These are phyloP conservation scores for Panellus pusillus DNA, from an alignment of 768 basidiomycete genomes.

Conservation along the genomic window DNA sequence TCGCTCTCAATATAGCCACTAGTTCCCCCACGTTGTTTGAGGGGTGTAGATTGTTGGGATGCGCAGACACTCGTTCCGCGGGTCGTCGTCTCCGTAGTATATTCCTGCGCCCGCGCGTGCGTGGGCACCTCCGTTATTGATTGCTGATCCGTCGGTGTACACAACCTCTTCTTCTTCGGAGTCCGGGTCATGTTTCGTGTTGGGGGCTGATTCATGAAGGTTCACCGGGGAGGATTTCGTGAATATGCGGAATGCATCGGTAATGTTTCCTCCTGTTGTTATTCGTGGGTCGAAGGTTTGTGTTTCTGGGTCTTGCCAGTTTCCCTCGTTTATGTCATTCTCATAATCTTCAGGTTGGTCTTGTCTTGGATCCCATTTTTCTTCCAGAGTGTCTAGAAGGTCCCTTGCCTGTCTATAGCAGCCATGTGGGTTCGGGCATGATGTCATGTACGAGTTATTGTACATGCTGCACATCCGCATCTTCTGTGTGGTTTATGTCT, in stretches of 20 bases:
- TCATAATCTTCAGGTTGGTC: slow-evolving; percentile 12
- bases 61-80: not conserved
- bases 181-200: not conserved
- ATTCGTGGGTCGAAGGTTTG: no score
- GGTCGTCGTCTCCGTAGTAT: slow-evolving; percentile 1
- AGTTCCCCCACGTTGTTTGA: slow-evolving; percentile 11
- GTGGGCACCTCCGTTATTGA: slow-evolving; percentile 7
- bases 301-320: not conserved
- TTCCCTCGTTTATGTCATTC: not conserved
- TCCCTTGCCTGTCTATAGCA: slow-evolving; percentile 7
- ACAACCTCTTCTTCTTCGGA: not conserved
- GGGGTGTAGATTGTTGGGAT: not conserved
- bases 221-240: not conserved
- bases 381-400: not conserved
- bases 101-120: slow-evolving; percentile 5
- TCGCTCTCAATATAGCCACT: not conserved
- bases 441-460: not conserved
- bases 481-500: not conserved
- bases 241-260: no score
- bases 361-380: slow-evolving; percentile 12
- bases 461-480: slow-evolving; percentile 2
- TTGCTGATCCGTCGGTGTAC: slow-evolving; percentile 17
- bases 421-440: slow-evolving; percentile 4
- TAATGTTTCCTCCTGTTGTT: no score
- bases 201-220: not conserved